Conservation (phyloP, 352 stramenopile genomes). For the Globisporangium paddicum region DNA sequence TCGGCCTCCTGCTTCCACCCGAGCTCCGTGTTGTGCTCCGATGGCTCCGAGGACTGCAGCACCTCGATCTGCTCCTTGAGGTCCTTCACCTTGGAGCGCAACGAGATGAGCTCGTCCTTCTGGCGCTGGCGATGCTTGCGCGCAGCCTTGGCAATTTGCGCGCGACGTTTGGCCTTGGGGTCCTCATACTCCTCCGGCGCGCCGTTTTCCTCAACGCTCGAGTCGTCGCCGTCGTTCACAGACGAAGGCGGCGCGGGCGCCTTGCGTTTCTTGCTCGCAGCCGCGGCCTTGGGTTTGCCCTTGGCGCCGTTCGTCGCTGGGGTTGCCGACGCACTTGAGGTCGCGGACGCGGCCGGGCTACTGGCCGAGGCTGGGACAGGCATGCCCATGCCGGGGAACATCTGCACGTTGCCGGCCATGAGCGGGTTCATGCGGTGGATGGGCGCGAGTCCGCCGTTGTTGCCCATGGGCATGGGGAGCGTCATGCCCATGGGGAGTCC, state of each 20-base stretch:
- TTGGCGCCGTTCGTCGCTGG: conserved; percentile 24
- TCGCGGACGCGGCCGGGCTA: conserved; percentile 12
- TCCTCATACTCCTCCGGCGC: conserved; percentile 77
- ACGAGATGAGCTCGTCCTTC: conserved; percentile 83
- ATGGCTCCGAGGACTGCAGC: conserved; percentile 83
- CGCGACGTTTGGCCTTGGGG: conserved; percentile 81
- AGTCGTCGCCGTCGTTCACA: conserved; percentile 36
- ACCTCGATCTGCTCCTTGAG: conserved; percentile 89
- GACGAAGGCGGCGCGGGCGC: conserved; percentile 30
- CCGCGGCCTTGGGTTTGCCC: conserved; percentile 39
- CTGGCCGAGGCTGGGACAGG: conserved; percentile 1
- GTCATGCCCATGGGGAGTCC: conserved; percentile 17
- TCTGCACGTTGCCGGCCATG: conserved; percentile 51
- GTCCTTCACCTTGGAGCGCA: conserved; percentile 86
- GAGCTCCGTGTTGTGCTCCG: conserved; percentile 86
- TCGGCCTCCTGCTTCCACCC: conserved; percentile 88
- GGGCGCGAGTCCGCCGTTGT: conserved; percentile 42
- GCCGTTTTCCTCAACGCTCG: conserved; percentile 51
- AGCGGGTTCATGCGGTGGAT: conserved; percentile 76
- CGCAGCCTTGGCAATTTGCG: conserved; percentile 85
- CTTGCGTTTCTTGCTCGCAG: conserved; percentile 74
- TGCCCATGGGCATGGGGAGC: conserved; percentile 42
- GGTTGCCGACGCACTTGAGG: conserved; percentile 13
- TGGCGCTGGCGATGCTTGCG: conserved; percentile 86
- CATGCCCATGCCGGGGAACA: conserved; percentile 60